Conservation (phyloP, 2,329 filamentous ascomycete species). For the Arthrocladium fulminans region DNA sequence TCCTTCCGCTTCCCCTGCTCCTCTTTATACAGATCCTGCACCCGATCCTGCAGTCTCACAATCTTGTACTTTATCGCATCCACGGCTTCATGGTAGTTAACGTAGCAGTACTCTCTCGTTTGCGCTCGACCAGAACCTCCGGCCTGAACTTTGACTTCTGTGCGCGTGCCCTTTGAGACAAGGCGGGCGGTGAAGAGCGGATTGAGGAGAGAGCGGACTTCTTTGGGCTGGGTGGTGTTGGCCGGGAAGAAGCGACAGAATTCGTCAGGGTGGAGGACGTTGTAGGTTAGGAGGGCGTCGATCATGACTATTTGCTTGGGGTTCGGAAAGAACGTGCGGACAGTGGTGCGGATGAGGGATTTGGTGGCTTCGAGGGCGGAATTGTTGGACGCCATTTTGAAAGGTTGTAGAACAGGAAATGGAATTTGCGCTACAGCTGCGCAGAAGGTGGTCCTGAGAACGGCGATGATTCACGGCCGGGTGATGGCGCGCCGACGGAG, state of each 20-base stretch:
- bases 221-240: slow-evolving; percentile 75
- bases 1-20: slow-evolving; percentile 70
- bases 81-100: slow-evolving; percentile 88
- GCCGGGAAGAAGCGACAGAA: slow-evolving; percentile 64
- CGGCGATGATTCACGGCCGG: too few relatives aligned
- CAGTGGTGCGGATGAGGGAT: slow-evolving; percentile 75
- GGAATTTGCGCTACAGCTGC: background rate
- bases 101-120: slow-evolving; percentile 90
- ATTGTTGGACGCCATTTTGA: slow-evolving; percentile 17
- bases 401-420: background rate
- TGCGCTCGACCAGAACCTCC: slow-evolving; percentile 58
- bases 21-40: slow-evolving; percentile 72
- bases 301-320: slow-evolving; percentile 67
- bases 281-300: slow-evolving; percentile 69
- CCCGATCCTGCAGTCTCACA: slow-evolving; percentile 76
- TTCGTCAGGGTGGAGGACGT: slow-evolving; percentile 75
- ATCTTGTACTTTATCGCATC: slow-evolving; percentile 95
- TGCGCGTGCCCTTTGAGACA: slow-evolving; percentile 60
- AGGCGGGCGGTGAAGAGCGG: slow-evolving; percentile 79
- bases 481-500: too few relatives aligned
- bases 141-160: slow-evolving; percentile 57
- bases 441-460: too few relatives aligned
- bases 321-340: slow-evolving; percentile 77
- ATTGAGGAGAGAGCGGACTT: slow-evolving; percentile 80
- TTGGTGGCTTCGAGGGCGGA: slow-evolving; percentile 55